A percentile compares a stretch with the other conserved stretches of the same genome.
These are phyloP conservation scores for Calonectria ilicicola DNA, from an alignment of 2,329 filamentous ascomycete species.

Conservation along the genomic window DNA sequence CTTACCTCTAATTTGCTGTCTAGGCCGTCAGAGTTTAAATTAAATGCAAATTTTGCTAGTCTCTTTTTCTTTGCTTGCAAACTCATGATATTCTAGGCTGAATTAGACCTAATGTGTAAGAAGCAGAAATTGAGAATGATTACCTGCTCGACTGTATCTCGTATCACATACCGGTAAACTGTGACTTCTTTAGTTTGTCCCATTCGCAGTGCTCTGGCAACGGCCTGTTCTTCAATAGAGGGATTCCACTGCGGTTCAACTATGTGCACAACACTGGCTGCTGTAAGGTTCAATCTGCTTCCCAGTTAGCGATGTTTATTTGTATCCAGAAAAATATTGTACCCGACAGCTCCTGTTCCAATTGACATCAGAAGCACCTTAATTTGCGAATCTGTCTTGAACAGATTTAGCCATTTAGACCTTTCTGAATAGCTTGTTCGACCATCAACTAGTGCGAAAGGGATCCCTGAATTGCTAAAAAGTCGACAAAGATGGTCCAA, in stretches of 20 bases:
- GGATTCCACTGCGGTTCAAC: conserved; percentile 52
- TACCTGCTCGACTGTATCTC: conserved; percentile 53
- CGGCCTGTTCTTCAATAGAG: conserved; percentile 56
- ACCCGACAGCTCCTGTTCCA: conserved; percentile 25
- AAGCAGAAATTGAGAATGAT: not conserved
- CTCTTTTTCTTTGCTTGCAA: not conserved
- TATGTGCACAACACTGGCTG: conserved; percentile 19
- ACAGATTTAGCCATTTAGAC: not conserved
- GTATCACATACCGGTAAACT: conserved; percentile 52
- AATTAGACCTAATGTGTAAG: not conserved
- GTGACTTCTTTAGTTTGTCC: conserved; percentile 51
- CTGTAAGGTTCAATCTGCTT: conserved; percentile 20
- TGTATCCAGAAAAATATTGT: not conserved
- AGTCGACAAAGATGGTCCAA: conserved; percentile 2
- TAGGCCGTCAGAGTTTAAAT: not conserved
- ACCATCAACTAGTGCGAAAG: conserved; percentile 4
- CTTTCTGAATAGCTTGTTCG: conserved; percentile 9
- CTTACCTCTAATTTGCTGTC: not conserved
- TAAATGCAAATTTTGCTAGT: not conserved
- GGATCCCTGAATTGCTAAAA: not conserved
- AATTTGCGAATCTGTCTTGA: not conserved
- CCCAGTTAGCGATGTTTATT: not conserved
- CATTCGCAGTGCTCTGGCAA: conserved; percentile 53
- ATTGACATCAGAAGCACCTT: conserved; percentile 20
- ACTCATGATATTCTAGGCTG: not conserved